phyloP scores from a whole-genome alignment of 345 rosid genomes.

The Brassica rapa region DNA sequence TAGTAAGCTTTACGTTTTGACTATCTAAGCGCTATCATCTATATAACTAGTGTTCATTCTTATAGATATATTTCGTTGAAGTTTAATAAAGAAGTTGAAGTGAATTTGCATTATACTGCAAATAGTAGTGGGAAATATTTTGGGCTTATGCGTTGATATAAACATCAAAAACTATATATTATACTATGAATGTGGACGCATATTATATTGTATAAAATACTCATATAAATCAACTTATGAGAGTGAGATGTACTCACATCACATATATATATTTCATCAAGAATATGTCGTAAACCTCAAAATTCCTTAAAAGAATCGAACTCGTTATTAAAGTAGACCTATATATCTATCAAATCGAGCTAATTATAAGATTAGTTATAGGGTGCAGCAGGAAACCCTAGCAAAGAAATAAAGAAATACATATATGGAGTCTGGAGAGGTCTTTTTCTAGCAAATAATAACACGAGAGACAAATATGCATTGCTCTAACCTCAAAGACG shows the following conservation, averaged over 20 bases:
- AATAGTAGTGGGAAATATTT: too few species aligned
- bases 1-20: too few species aligned
- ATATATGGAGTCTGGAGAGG: not conserved
- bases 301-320: conserved; percentile 2
- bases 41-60: too few species aligned
- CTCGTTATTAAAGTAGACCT: conserved; percentile 4
- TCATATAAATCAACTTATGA: not conserved
- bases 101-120: not conserved
- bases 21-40: too few species aligned
- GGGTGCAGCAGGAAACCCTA: conserved; percentile 27
- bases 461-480: conserved; percentile 9
- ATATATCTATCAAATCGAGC: conserved; percentile 19
- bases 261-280: conserved; percentile 7
- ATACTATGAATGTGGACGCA: not conserved
- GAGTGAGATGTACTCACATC: conserved; percentile 1
- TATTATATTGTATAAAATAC: not conserved
- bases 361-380: conserved; percentile 1
- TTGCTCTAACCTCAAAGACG: conserved; percentile 20
- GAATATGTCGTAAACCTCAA: conserved; percentile 25
- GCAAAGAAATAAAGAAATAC: conserved; percentile 27
- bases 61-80: too few species aligned
- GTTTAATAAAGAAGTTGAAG: too few species aligned
- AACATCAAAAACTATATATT: not conserved
- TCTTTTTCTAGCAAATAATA: conserved; percentile 5
- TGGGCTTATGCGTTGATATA: not conserved